Evolutionary conservation across 1,139 yeast species (phyloP).

Genomic region (Candida smagusa): DNA sequence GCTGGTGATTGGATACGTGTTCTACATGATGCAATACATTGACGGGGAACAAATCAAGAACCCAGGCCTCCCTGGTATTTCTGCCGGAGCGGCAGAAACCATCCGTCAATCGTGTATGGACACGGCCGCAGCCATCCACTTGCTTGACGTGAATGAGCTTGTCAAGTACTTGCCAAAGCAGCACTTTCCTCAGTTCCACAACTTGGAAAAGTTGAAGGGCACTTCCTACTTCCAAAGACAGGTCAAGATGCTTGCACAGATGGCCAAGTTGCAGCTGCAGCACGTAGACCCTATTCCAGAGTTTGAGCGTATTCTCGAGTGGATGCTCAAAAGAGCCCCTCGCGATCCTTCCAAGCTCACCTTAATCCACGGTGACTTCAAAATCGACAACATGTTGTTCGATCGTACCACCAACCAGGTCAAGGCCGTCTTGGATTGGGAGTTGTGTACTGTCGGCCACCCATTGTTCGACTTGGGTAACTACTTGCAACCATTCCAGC

Average conservation of each 20-base stretch:
- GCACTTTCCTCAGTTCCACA: constrained; percentile 47
- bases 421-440: constrained; percentile 66
- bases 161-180: constrained; percentile 42
- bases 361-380: constrained; percentile 67
- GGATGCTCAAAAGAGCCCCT: constrained; percentile 44
- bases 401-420: constrained; percentile 49
- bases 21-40: constrained; percentile 61
- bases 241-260: constrained; percentile 45
- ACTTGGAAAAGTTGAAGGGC: constrained; percentile 17
- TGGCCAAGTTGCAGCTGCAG: constrained; percentile 50
- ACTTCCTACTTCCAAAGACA: constrained; percentile 55
- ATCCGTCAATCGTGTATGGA: constrained; percentile 53
- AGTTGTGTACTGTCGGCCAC: constrained; percentile 64
- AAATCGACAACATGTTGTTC: constrained; percentile 60
- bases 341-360: constrained; percentile 45
- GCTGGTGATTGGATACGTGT: constrained; percentile 45
- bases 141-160: constrained; percentile 45
- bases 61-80: constrained; percentile 46
- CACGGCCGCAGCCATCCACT: constrained; percentile 52
- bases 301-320: constrained; percentile 41
- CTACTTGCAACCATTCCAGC: constrained; percentile 54
- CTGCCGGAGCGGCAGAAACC: constrained; percentile 19
- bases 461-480: constrained; percentile 65
- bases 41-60: constrained; percentile 58
- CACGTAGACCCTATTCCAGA: constrained; percentile 51